phyloP scores from a whole-genome alignment of 2,329 filamentous ascomycete species.

The Colletotrichum higginsianum region DNA sequence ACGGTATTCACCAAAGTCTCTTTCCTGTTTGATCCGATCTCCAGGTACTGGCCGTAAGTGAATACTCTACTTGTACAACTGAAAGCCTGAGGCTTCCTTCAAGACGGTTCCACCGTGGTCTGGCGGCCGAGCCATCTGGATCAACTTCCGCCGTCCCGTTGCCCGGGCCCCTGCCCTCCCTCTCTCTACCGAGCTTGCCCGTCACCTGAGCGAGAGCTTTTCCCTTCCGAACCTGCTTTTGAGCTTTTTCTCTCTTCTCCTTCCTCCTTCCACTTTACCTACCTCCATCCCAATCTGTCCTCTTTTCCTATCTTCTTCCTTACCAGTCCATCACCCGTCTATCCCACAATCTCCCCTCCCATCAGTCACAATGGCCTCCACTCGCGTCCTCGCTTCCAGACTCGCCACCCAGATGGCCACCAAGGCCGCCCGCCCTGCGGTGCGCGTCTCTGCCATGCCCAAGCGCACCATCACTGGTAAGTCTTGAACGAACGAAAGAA shows the following conservation, averaged over 20 bases:
- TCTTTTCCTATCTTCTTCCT: slow-evolving; percentile 44
- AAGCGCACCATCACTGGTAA: slow-evolving; percentile 85
- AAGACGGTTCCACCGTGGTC: slow-evolving; percentile 40
- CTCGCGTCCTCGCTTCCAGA: slow-evolving; percentile 83
- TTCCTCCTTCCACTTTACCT: slow-evolving; percentile 52
- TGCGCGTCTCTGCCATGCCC: slow-evolving; percentile 76
- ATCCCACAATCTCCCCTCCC: slow-evolving; percentile 59
- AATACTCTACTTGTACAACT: neutral
- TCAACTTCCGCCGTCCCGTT: slow-evolving; percentile 44
- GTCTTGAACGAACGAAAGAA: slow-evolving; percentile 50
- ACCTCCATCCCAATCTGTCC: slow-evolving; percentile 43
- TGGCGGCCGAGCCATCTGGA: slow-evolving; percentile 42
- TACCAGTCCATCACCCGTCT: slow-evolving; percentile 45
- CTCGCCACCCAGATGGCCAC: slow-evolving; percentile 81
- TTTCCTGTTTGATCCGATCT: slow-evolving; percentile 41
- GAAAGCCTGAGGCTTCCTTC: slow-evolving; percentile 39
- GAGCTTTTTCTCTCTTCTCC: slow-evolving; percentile 56
- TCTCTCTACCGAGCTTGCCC: slow-evolving; percentile 43
- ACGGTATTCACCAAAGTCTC: slow-evolving; percentile 36
- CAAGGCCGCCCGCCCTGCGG: slow-evolving; percentile 84
- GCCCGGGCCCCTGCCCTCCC: slow-evolving; percentile 42
- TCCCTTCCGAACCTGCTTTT: slow-evolving; percentile 45
- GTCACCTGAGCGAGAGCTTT: slow-evolving; percentile 47
- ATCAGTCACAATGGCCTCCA: slow-evolving; percentile 83
- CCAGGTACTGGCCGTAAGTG: slow-evolving; percentile 1